Evolutionary conservation across 352 stramenopile species (phyloP).

Genomic region (Thraustochytrium sp.): DNA sequence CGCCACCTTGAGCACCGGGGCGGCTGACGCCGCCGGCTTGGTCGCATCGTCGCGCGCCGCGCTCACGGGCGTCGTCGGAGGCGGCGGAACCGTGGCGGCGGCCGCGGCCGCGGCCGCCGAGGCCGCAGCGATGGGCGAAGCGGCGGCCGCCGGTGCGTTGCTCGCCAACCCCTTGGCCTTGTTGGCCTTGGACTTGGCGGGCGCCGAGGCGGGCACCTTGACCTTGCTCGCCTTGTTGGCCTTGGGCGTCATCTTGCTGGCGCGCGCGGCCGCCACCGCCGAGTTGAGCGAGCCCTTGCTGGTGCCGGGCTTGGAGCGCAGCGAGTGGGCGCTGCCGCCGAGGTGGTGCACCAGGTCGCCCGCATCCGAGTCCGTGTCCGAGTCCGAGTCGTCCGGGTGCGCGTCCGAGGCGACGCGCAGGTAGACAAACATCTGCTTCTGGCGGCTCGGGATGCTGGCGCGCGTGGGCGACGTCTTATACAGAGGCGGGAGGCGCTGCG

Average conservation of each 20-base stretch:
- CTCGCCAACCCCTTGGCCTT: neutral
- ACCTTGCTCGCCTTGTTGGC: neutral
- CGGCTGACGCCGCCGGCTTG: too few relatives aligned
- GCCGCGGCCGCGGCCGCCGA: too few relatives aligned
- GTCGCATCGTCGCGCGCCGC: too few relatives aligned
- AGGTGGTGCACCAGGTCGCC: neutral
- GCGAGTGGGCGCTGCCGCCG: too few relatives aligned
- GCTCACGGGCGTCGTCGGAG: too few relatives aligned
- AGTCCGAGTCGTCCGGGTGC: neutral
- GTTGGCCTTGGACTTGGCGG: neutral
- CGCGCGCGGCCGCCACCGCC: too few relatives aligned
- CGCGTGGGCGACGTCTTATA: neutral
- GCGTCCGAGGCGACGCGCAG: neutral
- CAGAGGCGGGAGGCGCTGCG: neutral
- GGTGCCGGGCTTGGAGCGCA: too few relatives aligned
- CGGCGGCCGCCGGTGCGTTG: neutral
- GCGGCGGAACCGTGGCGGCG: too few relatives aligned
- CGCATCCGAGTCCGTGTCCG: neutral
- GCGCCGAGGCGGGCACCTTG: neutral
- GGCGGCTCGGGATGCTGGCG: neutral
- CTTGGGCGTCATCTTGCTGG: too few relatives aligned
- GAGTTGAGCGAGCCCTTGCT: too few relatives aligned
- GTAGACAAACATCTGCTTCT: slow-evolving; percentile 21
- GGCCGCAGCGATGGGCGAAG: neutral
- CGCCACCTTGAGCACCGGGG: too few relatives aligned